Percentiles rank a stretch among this genome's conserved stretches.
phyloP scores from a whole-genome alignment of 441 rosid genomes.

The Populus hybrid region DNA sequence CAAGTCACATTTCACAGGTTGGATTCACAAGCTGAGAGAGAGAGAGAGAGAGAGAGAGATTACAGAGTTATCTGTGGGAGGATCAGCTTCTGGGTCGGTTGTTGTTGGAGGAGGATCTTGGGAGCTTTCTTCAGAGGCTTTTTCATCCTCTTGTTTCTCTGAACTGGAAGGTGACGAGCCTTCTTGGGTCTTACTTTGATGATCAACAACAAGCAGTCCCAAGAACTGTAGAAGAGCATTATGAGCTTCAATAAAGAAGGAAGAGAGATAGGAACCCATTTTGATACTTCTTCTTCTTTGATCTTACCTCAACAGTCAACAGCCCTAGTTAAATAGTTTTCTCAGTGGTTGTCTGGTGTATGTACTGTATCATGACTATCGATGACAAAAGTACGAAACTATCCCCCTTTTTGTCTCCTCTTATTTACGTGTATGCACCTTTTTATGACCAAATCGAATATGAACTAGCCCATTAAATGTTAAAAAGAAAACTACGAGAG shows the following conservation, averaged over 20 bases:
- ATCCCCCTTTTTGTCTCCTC: not conserved
- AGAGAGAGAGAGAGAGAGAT: not conserved
- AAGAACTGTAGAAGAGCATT: slow-evolving; percentile 11
- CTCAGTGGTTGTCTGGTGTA: not conserved
- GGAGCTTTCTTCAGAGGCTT: not conserved
- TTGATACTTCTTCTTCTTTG: not conserved
- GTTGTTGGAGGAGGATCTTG: not conserved
- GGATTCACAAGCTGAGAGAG: not conserved
- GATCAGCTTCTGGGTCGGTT: not conserved
- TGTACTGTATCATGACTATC: not conserved
- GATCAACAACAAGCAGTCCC: not conserved
- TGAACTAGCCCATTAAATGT: no score
- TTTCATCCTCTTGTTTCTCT: not conserved
- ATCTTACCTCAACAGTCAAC: no score
- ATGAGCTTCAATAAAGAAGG: not conserved
- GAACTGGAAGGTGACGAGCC: slow-evolving; percentile 1
- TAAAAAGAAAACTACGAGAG: no score
- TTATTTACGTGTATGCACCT: not conserved
- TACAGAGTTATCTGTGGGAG: not conserved
- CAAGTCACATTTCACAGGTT: not conserved
- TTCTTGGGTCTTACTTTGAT: not conserved
- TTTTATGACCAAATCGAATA: not conserved
- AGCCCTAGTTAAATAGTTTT: not conserved
- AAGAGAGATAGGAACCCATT: not conserved
- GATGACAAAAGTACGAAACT: not conserved